These are phyloP conservation scores for Volvariella surrecta DNA, from an alignment of 1,284 basidiomycete species.

Conservation along the genomic window DNA sequence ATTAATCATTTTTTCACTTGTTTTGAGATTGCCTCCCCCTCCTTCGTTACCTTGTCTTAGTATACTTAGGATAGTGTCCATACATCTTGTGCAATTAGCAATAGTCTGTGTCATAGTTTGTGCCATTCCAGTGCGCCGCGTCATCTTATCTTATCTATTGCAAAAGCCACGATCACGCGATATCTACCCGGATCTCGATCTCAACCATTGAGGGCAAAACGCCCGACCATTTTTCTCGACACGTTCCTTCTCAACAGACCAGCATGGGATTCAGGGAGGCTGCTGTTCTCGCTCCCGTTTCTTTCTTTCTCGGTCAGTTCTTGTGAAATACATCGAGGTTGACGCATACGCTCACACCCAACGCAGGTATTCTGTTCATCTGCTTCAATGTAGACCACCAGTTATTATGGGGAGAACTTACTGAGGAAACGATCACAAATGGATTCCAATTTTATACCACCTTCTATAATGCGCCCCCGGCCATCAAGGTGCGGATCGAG, in stretches of 20 bases:
- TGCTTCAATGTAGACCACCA: conserved; percentile 84
- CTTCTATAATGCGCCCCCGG: conserved; percentile 84
- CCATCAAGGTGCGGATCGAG: conserved; percentile 62
- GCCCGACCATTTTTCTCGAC: no score
- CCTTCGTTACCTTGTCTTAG: no score
- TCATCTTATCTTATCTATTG: no score
- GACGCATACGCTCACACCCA: conserved; percentile 2
- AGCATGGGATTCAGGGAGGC: conserved; percentile 81
- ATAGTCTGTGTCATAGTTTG: no score
- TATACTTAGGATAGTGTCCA: no score
- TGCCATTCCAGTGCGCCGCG: no score
- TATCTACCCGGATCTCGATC: no score
- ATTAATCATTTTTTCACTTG: no score
- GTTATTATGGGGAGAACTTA: conserved; percentile 61
- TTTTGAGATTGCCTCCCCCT: no score
- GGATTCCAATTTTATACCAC: conserved; percentile 84
- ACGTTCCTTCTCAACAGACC: conserved; percentile 1
- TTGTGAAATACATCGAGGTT: neutral
- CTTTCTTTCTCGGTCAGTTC: conserved; percentile 70
- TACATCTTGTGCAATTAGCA: no score
- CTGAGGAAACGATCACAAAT: conserved; percentile 57
- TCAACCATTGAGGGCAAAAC: no score
- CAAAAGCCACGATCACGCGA: no score
- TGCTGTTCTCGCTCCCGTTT: conserved; percentile 72
- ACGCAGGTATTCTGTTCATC: conserved; percentile 76